A percentile compares a stretch with the other conserved stretches of the same genome.
Evolutionary conservation across 2,329 filamentous ascomycete species (phyloP).

Genomic region (Botrytis sinoallii): DNA sequence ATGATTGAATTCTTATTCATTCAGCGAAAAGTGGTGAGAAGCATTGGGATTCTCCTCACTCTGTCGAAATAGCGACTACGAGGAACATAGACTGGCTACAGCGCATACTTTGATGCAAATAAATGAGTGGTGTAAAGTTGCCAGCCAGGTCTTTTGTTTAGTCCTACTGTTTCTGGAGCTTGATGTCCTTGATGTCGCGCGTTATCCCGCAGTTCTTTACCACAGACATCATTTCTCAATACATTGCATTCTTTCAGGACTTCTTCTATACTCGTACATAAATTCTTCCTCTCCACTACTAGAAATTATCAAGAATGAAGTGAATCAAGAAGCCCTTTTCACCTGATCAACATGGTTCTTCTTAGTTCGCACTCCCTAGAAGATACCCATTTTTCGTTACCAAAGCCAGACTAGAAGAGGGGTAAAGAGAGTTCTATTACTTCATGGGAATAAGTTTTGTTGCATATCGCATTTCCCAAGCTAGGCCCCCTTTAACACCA

Average conservation of each 20-base stretch:
- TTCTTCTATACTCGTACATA: neutral
- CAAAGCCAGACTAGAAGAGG: neutral
- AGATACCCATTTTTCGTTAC: neutral
- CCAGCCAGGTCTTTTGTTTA: neutral
- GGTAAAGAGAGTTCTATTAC: neutral
- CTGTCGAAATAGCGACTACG: neutral
- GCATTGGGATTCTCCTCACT: neutral
- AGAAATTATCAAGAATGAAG: no score
- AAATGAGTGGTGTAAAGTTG: neutral
- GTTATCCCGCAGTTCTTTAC: no score
- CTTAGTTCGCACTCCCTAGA: neutral
- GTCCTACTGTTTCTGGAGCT: neutral
- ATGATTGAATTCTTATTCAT: neutral
- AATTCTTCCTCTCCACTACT: neutral
- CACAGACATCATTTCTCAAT: neutral
- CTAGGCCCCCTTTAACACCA: neutral
- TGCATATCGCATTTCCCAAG: neutral
- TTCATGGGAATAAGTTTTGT: neutral
- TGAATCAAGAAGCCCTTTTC: neutral
- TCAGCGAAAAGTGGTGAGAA: neutral
- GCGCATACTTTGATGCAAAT: neutral
- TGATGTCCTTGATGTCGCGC: neutral
- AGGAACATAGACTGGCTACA: neutral
- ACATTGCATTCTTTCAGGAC: neutral
- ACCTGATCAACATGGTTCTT: neutral